These are phyloP conservation scores for Blastocystis hominis DNA, from an alignment of 352 stramenopile species.

Conservation along the genomic window DNA sequence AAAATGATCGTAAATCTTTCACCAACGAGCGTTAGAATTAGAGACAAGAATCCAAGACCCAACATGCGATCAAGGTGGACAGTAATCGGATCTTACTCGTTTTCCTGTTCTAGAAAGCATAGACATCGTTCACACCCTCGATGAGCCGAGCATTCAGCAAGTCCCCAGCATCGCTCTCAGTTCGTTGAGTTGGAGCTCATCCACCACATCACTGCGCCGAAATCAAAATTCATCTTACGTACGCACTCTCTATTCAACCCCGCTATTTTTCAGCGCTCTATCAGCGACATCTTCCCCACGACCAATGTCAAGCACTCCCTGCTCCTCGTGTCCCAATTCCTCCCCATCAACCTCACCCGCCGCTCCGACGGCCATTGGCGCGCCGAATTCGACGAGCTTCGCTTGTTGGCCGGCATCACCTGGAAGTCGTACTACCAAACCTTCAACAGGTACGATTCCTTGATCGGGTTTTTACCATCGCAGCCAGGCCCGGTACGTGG, in stretches of 20 bases:
- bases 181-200: background rate
- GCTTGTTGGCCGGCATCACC: slow-evolving; percentile 29
- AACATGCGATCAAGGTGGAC: background rate
- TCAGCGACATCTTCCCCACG: background rate
- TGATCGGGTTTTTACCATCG: background rate
- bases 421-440: slow-evolving; percentile 23
- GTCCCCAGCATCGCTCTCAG: background rate
- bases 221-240: background rate
- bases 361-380: background rate
- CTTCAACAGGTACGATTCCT: background rate
- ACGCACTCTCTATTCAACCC: background rate
- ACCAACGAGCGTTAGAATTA: background rate
- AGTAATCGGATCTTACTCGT: background rate
- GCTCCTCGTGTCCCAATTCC: slow-evolving; percentile 41
- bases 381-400: slow-evolving; percentile 45
- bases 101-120: slow-evolving; percentile 29
- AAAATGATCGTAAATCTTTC: background rate
- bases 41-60: slow-evolving; percentile 29
- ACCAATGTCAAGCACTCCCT: background rate
- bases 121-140: slow-evolving; percentile 42
- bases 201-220: background rate
- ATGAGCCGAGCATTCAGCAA: slow-evolving; percentile 24
- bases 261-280: background rate
- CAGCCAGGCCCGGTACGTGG: slow-evolving; percentile 35
- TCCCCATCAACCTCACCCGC: slow-evolving; percentile 38